Conservation (phyloP, 2,329 filamentous ascomycete genomes). For the Nigrospora sphaerica region DNA sequence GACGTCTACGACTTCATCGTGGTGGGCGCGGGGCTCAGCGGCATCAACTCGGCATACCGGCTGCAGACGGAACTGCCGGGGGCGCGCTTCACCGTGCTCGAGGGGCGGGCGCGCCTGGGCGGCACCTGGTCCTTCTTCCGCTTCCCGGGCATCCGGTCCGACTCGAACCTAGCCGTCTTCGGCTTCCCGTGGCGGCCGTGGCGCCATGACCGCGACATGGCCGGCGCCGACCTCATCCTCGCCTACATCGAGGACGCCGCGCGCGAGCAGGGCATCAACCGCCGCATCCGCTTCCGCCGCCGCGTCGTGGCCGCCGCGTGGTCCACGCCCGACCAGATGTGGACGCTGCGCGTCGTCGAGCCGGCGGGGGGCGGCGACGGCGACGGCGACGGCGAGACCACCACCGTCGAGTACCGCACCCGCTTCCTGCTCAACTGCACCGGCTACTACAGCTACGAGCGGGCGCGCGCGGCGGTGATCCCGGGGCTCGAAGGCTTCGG, state of each 20-base stretch:
- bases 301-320: constrained; percentile 43
- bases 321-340: constrained; percentile 44
- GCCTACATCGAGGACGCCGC: constrained; percentile 46
- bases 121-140: constrained; percentile 76
- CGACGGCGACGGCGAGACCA: constrained; percentile 26
- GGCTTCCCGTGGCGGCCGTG: constrained; percentile 67
- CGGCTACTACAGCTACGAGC: constrained; percentile 60
- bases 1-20: constrained; percentile 48
- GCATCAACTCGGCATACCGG: constrained; percentile 64
- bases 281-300: constrained; percentile 44
- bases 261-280: constrained; percentile 39
- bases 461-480: constrained; percentile 45
- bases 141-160: constrained; percentile 65
- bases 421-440: constrained; percentile 53
- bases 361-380: constrained; percentile 32
- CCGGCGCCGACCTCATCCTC: constrained; percentile 32
- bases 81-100: constrained; percentile 56
- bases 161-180: constrained; percentile 55
- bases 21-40: constrained; percentile 50
- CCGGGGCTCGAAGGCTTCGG: constrained; percentile 54
- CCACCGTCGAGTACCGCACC: constrained; percentile 34
- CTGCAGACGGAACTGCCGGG: constrained; percentile 52
- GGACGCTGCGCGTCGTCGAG: constrained; percentile 49
- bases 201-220: constrained; percentile 31
- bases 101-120: constrained; percentile 58